phyloP scores from a whole-genome alignment of 805 yeast species.

The Metschnikowia santaceciliae region DNA sequence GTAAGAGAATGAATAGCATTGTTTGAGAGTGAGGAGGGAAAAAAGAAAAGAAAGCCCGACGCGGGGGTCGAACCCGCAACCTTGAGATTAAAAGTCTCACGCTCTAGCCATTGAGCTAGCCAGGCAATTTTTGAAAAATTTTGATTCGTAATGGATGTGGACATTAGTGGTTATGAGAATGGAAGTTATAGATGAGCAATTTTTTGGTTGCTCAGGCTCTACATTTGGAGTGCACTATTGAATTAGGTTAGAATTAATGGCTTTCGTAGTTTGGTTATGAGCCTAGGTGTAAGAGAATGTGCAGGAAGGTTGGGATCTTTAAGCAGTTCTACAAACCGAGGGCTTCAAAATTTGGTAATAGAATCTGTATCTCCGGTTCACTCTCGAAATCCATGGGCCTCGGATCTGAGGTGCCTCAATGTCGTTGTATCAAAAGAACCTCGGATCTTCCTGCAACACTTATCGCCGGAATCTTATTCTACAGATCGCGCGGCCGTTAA shows the following conservation, averaged over 20 bases:
- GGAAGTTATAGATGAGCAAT: too few relatives aligned
- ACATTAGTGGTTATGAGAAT: too few relatives aligned
- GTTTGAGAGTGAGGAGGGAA: neutral
- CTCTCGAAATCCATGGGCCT: neutral
- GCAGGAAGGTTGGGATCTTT: too few relatives aligned
- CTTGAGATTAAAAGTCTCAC: conserved; percentile 24
- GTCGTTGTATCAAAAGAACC: too few relatives aligned
- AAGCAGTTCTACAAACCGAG: too few relatives aligned
- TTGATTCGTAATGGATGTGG: too few relatives aligned
- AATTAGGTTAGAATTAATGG: too few relatives aligned
- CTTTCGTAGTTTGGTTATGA: too few relatives aligned
- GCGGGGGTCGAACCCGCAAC: conserved; percentile 27
- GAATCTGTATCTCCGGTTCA: too few relatives aligned
- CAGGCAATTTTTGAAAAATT: conserved; percentile 11
- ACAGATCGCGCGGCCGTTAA: neutral
- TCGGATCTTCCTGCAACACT: neutral
- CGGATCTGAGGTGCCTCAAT: neutral
- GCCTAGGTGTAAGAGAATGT: too few relatives aligned
- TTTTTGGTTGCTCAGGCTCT: neutral
- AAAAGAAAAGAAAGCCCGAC: conserved; percentile 19
- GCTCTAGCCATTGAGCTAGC: conserved; percentile 26
- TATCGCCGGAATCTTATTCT: neutral
- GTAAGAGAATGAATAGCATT: neutral
- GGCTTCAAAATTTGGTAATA: too few relatives aligned
- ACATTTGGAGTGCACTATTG: too few relatives aligned